Percentiles rank a stretch among this genome's conserved stretches.
These are phyloP conservation scores for Trichoderma afroharzianum DNA, from an alignment of 2,329 filamentous ascomycete genomes.

Conservation along the genomic window DNA sequence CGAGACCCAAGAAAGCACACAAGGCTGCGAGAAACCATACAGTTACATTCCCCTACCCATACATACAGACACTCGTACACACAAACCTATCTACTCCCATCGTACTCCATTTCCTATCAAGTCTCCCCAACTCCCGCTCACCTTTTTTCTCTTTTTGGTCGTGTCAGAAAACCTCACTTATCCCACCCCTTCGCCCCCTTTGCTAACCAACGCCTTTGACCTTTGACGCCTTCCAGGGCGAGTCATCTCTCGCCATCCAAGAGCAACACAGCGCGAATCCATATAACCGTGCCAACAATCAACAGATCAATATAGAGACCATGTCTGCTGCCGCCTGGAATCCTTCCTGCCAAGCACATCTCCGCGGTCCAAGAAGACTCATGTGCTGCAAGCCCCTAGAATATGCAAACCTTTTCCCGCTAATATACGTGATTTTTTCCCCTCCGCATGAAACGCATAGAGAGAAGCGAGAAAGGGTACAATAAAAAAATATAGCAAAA, in stretches of 20 bases:
- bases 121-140: neutral
- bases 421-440: neutral
- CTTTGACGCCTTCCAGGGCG: conserved; percentile 14
- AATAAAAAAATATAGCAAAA: neutral
- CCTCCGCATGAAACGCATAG: neutral
- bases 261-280: neutral
- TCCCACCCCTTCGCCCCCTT: neutral
- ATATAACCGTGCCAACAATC: neutral
- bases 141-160: neutral
- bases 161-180: neutral
- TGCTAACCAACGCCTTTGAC: conserved; percentile 16
- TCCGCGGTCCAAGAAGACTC: neutral
- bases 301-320: neutral
- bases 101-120: neutral
- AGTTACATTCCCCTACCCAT: conserved; percentile 11
- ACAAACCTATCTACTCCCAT: conserved; percentile 1
- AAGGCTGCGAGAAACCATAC: neutral
- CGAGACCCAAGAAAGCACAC: neutral
- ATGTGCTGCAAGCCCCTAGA: neutral
- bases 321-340: neutral
- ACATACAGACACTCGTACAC: conserved; percentile 13
- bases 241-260: neutral
- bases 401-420: conserved; percentile 8
- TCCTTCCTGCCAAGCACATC: neutral
- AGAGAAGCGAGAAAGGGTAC: neutral